These are phyloP conservation scores for Aphanomyces euteiches DNA, from an alignment of 352 stramenopile species.

Conservation along the genomic window DNA sequence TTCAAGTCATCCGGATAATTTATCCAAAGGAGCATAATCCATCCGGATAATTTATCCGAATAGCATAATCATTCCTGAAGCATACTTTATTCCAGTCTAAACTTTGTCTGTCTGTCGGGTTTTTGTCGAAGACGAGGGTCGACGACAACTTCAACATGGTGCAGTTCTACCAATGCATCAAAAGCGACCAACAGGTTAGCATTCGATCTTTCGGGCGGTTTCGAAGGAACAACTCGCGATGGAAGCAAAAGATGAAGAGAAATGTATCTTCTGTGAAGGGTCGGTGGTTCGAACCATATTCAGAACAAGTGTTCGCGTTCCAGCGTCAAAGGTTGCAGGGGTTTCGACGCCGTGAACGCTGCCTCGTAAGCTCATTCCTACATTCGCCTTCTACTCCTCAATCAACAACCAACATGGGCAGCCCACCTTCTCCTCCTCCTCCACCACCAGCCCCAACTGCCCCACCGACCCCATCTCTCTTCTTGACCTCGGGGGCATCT, in stretches of 20 bases:
- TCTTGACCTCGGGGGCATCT: constrained; percentile 11
- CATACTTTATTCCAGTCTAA: no score
- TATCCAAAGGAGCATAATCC: no score
- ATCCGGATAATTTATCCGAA: no score
- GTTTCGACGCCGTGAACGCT: not conserved
- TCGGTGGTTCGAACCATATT: no score
- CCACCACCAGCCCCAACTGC: constrained; percentile 13
- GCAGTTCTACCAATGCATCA: no score
- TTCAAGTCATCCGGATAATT: not conserved
- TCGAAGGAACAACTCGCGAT: not conserved
- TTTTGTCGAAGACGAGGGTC: no score
- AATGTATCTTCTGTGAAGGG: no score
- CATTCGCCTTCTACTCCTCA: not conserved
- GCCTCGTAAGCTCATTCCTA: not conserved
- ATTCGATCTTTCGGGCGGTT: not conserved
- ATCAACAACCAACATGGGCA: not conserved
- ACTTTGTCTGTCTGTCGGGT: no score
- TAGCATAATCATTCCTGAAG: no score
- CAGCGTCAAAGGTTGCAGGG: not conserved
- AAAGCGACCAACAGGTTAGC: no score
- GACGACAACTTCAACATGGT: no score
- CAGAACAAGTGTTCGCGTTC: no score
- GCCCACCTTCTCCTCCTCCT: not conserved
- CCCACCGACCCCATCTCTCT: constrained; percentile 14
- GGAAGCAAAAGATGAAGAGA: not conserved